phyloP scores from a whole-genome alignment of 2,329 filamentous ascomycete genomes.

The Epichloe aotearoae region DNA sequence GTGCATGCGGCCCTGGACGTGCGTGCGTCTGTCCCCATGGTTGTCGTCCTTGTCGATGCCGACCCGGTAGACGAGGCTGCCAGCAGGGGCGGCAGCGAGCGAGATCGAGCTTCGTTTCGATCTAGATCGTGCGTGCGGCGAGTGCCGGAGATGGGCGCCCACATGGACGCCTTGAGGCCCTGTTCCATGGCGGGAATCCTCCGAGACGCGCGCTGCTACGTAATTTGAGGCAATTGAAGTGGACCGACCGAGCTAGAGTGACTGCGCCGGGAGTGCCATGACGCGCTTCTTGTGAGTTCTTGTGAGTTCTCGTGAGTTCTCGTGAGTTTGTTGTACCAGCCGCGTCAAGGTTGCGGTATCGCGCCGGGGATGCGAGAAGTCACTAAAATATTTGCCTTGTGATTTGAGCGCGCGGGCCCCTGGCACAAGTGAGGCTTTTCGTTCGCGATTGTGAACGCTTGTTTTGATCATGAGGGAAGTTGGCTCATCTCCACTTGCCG shows the following conservation, averaged over 20 bases:
- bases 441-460: too few relatives aligned
- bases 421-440: too few relatives aligned
- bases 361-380: too few relatives aligned
- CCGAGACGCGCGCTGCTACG: not conserved
- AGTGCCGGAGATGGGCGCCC: conserved; percentile 1
- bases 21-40: not conserved
- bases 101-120: not conserved
- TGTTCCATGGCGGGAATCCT: not conserved
- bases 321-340: too few relatives aligned
- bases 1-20: not conserved
- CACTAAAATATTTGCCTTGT: too few relatives aligned
- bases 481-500: too few relatives aligned
- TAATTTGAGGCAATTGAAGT: not conserved
- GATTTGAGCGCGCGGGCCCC: too few relatives aligned
- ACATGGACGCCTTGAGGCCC: conserved; percentile 6
- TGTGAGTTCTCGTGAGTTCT: too few relatives aligned
- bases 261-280: not conserved
- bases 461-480: too few relatives aligned
- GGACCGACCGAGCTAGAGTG: not conserved
- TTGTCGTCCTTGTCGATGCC: not conserved
- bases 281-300: not conserved
- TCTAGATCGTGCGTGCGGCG: not conserved
- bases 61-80: not conserved
- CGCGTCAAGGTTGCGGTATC: too few relatives aligned
- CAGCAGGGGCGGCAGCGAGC: conserved; percentile 4